These are phyloP conservation scores for Irineochytrium annulatum DNA, from an alignment of 192 early-diverging fungal genomes.

Conservation along the genomic window DNA sequence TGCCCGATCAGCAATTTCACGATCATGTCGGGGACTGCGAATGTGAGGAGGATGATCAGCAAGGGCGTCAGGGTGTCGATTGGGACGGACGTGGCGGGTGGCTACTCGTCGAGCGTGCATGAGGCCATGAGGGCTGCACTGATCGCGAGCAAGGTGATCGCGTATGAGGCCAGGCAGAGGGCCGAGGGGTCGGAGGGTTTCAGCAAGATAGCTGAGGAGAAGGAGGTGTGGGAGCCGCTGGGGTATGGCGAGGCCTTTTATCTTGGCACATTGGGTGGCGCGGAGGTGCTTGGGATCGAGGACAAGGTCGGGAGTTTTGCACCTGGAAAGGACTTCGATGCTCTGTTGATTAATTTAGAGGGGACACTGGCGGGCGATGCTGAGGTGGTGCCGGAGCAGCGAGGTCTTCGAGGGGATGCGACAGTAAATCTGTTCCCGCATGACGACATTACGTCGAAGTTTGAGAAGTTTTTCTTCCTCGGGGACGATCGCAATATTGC, in stretches of 20 bases:
- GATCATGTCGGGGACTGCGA: conserved; percentile 72
- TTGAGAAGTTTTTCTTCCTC: conserved; percentile 89
- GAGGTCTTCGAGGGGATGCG: conserved; percentile 22
- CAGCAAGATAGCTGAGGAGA: too few species aligned
- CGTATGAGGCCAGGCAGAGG: conserved; percentile 24
- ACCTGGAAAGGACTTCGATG: conserved; percentile 88
- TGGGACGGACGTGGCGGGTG: conserved; percentile 91
- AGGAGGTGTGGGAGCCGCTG: conserved; percentile 46
- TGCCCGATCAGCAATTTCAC: conserved; percentile 92
- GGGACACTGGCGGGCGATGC: conserved; percentile 1
- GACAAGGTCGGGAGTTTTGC: conserved; percentile 77
- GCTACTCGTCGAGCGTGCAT: conserved; percentile 78
- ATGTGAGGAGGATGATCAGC: conserved; percentile 71
- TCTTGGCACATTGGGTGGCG: conserved; percentile 89
- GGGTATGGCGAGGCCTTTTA: conserved; percentile 71
- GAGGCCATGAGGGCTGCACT: conserved; percentile 83
- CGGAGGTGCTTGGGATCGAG: conserved; percentile 70
- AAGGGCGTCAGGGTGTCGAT: conserved; percentile 81
- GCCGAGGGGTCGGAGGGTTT: conserved; percentile 13
- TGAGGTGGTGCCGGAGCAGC: too few species aligned
- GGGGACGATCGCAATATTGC: conserved; percentile 84
- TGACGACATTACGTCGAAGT: conserved; percentile 45
- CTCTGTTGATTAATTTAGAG: conserved; percentile 64
- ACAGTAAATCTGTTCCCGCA: conserved; percentile 66
- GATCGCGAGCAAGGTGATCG: conserved; percentile 65